These are phyloP conservation scores for Fragaria vesca DNA, from an alignment of 306 rosid species.

Conservation along the genomic window DNA sequence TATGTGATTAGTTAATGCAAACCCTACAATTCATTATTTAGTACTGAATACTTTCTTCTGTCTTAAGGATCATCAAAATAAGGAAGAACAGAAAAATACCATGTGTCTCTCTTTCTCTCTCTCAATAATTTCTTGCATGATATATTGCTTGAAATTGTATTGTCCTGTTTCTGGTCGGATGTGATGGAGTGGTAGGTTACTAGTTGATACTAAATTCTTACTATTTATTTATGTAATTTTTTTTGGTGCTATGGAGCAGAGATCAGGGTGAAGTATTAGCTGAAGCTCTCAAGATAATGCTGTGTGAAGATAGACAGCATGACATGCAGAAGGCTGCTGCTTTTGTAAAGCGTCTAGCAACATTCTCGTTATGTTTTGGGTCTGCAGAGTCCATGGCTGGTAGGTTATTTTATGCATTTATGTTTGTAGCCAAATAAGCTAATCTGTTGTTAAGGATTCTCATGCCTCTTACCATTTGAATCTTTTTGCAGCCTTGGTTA, in stretches of 20 bases:
- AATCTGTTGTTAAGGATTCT: background rate
- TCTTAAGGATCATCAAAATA: too few relatives aligned
- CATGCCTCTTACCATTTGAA: constrained; percentile 21
- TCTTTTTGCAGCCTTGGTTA: constrained; percentile 74
- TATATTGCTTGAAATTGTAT: background rate
- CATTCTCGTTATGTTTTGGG: constrained; percentile 67
- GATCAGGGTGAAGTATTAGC: constrained; percentile 87
- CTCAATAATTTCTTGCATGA: background rate
- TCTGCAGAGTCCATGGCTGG: constrained; percentile 95
- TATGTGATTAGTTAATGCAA: background rate
- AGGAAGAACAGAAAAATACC: too few relatives aligned
- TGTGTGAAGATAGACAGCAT: constrained; percentile 94
- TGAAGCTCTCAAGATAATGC: constrained; percentile 90
- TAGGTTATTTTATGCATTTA: constrained; percentile 28
- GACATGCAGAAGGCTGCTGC: constrained; percentile 99
- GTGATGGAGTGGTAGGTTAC: constrained; percentile 1
- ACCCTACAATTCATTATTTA: background rate
- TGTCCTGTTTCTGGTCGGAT: background rate
- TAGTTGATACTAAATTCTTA: constrained; percentile 2
- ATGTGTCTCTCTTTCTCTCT: background rate
- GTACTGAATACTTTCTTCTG: background rate
- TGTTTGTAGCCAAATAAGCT: background rate
- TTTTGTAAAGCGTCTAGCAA: constrained; percentile 83
- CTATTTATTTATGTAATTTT: background rate
- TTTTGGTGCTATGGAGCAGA: constrained; percentile 42